Base-by-base conservation (phyloP, 331 rosid species). In the Cydonia oblonga region DNA sequence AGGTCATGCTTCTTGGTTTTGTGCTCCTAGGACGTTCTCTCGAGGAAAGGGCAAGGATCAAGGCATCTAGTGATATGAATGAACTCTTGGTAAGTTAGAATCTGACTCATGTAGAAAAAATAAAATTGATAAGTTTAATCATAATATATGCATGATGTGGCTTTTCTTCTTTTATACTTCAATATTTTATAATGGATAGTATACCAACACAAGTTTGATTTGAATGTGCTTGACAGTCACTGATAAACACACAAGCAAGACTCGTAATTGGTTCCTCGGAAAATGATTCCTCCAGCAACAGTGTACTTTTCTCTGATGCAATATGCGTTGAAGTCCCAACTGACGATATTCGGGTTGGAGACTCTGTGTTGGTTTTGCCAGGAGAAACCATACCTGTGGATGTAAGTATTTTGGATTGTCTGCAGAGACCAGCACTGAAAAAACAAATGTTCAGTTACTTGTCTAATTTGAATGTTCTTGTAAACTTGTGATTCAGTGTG, bases 1-100 rank as follows among this genome's bases (percentile, higher is more conserved):
- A 93, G 98, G 97, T 93, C 88, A 93, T 93, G 98, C 98, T 93
- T 89, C 97, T 95, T 83, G 98, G 97, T 81, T 89, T 95, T 61
- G 98, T 95, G 80, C 98, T 95, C 74, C 89, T 91, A 64, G 98
- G 98, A 80, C 97, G 98, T 69, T 89, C 98, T 68, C 81, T 95
- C 72, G 98, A 95, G 82, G 98, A 95, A 81, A 89, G 81, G 74
- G 97, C 96, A 5, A 91, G 98, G 85, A 85, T 87, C 80, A 96
- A 78, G 73, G 98, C 98, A 38, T 95, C 97, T 19, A 95, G 98
- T 76, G 96, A 95, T 83, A 95, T 95, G 98, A 95, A 91, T 79
- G 98, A 91, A 83, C 96, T 95, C 66, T 82, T 95, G 72, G 98
- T 91, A 83, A 85, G 92, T 84, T 53, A 64, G 60, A 65, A 64